These are phyloP conservation scores for Dactylellina drechsleri DNA, from an alignment of 2,329 filamentous ascomycete species.

Conservation along the genomic window DNA sequence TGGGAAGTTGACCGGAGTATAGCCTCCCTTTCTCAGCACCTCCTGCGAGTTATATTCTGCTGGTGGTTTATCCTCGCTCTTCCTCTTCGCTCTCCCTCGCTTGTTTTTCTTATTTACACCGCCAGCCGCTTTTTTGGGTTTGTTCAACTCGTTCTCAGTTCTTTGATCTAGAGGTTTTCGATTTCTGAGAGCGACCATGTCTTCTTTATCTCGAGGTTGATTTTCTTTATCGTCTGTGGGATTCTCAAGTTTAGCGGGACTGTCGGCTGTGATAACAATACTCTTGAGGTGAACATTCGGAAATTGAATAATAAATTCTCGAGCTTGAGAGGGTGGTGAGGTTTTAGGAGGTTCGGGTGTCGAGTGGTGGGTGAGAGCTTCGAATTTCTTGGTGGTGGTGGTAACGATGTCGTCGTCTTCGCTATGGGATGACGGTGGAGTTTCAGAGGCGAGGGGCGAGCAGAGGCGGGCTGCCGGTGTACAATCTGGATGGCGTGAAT, in stretches of 20 bases:
- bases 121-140: not conserved
- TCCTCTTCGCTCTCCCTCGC: not conserved
- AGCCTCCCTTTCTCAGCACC: not conserved
- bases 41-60: not conserved
- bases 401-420: too few species aligned
- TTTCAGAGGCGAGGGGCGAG: not conserved
- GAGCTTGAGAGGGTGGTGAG: too few species aligned
- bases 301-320: too few species aligned
- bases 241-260: not conserved
- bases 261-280: not conserved
- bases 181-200: conserved; percentile 11
- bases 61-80: not conserved
- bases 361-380: not conserved
- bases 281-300: not conserved
- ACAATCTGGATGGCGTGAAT: conserved; percentile 1
- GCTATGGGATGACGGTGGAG: not conserved
- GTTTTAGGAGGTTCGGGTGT: not conserved
- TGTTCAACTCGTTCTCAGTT: conserved; percentile 11
- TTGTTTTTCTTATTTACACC: not conserved
- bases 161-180: conserved; percentile 25
- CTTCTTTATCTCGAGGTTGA: not conserved
- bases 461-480: not conserved
- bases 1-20: not conserved
- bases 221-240: not conserved
- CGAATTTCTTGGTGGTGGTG: too few species aligned